Conservation (phyloP, 306 rosid species). For the Glycine tomentella region DNA sequence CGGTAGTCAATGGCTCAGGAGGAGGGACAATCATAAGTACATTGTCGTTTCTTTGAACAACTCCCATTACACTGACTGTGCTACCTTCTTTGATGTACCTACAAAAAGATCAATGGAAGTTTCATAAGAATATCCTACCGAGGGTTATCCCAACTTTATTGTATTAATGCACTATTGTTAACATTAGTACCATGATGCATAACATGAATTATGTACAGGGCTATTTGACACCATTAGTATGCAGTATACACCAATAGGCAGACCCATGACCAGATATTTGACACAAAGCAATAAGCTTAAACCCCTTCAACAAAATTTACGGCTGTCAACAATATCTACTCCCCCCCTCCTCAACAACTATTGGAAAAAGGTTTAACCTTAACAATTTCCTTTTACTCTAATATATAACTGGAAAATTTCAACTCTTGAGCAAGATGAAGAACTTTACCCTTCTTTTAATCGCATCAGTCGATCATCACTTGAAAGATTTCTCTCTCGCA, state of each 20-base stretch:
- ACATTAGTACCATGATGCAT: neutral
- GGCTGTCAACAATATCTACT: too few relatives aligned
- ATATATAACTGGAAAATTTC: neutral
- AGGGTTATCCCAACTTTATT: neutral
- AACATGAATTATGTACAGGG: neutral
- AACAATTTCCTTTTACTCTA: neutral
- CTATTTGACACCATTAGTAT: neutral
- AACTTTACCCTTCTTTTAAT: constrained; percentile 21
- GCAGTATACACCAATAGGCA: neutral
- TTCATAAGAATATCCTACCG: neutral
- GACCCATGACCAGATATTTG: neutral
- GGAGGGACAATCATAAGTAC: constrained; percentile 19
- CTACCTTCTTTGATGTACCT: constrained; percentile 23
- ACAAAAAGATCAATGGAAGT: neutral
- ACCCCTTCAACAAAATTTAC: too few relatives aligned
- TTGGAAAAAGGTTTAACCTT: neutral
- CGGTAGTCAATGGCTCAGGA: constrained; percentile 8
- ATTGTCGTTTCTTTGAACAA: constrained; percentile 14
- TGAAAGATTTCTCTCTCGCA: neutral
- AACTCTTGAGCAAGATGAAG: neutral
- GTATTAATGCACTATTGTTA: neutral
- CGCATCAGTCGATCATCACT: constrained; percentile 14
- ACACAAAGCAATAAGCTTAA: neutral
- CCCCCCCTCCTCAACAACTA: neutral
- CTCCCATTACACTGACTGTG: constrained; percentile 7